Evolutionary conservation across 441 rosid genomes (phyloP).

Genomic region (Kokia cookei): DNA sequence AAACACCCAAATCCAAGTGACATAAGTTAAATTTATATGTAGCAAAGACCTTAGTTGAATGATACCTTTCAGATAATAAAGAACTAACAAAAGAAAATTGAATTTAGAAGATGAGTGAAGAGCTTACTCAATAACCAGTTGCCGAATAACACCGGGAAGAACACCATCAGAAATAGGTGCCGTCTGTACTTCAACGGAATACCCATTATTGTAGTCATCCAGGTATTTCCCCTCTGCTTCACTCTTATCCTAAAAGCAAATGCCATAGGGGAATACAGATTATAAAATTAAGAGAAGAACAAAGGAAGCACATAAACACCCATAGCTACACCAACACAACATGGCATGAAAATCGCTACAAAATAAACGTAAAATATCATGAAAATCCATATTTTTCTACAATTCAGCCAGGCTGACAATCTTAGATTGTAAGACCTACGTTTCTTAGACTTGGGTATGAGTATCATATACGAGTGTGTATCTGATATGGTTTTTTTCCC

Average conservation of each 20-base stretch:
- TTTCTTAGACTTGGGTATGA: neutral
- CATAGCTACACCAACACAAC: neutral
- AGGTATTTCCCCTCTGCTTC: conserved; percentile 22
- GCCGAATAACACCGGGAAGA: conserved; percentile 83
- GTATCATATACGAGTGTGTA: neutral
- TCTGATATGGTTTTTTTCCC: neutral
- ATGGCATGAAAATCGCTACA: neutral
- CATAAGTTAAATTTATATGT: neutral
- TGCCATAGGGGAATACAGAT: neutral
- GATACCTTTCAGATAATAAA: neutral
- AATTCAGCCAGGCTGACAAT: neutral
- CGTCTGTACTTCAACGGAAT: conserved; percentile 64
- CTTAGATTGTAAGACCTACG: neutral
- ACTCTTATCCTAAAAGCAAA: conserved; percentile 31
- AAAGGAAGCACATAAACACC: neutral
- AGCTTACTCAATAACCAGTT: conserved; percentile 72
- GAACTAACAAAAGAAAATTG: neutral
- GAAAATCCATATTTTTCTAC: neutral
- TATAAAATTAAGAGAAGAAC: neutral
- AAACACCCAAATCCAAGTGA: neutral
- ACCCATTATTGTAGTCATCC: conserved; percentile 12
- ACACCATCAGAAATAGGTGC: conserved; percentile 74
- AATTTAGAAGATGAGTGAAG: neutral
- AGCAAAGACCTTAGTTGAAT: neutral
- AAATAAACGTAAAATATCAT: neutral